Percentiles rank a stretch among this genome's conserved stretches.
These are phyloP conservation scores for Sugiyamaella grinbergsii DNA, from an alignment of 1,139 yeast genomes.

Conservation along the genomic window DNA sequence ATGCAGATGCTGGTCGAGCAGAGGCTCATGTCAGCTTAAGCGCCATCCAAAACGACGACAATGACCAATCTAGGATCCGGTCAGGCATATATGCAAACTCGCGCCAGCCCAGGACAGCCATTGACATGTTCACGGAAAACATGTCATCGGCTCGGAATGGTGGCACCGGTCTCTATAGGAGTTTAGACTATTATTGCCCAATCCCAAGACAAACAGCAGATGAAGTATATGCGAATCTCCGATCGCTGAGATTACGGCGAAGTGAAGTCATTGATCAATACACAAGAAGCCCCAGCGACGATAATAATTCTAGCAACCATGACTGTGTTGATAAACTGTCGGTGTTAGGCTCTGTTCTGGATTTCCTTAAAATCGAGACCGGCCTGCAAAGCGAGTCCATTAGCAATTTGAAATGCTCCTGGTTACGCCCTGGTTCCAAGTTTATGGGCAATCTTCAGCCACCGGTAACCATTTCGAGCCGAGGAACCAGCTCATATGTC, in stretches of 20 bases:
- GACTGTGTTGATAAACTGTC: slow-evolving; percentile 11
- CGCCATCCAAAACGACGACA: no score
- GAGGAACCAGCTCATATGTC: not conserved
- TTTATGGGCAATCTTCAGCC: slow-evolving; percentile 13
- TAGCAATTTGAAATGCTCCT: slow-evolving; percentile 11
- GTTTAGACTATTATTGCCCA: slow-evolving; percentile 15
- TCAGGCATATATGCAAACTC: no score
- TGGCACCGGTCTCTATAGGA: not conserved
- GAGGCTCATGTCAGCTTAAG: no score
- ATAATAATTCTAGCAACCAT: not conserved
- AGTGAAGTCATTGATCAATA: slow-evolving; percentile 15
- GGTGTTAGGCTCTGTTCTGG: slow-evolving; percentile 12
- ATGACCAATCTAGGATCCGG: no score
- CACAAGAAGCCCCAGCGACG: slow-evolving; percentile 11
- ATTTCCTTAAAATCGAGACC: slow-evolving; percentile 14
- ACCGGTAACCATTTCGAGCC: slow-evolving; percentile 1
- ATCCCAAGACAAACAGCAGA: slow-evolving; percentile 17
- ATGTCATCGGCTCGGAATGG: not conserved
- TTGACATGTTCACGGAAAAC: slow-evolving; percentile 1
- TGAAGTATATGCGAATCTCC: slow-evolving; percentile 15
- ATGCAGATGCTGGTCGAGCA: not conserved
- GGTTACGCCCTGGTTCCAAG: slow-evolving; percentile 13
- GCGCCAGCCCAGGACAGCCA: no score
- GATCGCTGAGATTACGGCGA: slow-evolving; percentile 13
- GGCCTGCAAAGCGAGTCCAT: slow-evolving; percentile 11